Percentiles rank a stretch among this genome's conserved stretches.
Evolutionary conservation across 441 rosid genomes (phyloP).

Genomic region (Populus hybrid): DNA sequence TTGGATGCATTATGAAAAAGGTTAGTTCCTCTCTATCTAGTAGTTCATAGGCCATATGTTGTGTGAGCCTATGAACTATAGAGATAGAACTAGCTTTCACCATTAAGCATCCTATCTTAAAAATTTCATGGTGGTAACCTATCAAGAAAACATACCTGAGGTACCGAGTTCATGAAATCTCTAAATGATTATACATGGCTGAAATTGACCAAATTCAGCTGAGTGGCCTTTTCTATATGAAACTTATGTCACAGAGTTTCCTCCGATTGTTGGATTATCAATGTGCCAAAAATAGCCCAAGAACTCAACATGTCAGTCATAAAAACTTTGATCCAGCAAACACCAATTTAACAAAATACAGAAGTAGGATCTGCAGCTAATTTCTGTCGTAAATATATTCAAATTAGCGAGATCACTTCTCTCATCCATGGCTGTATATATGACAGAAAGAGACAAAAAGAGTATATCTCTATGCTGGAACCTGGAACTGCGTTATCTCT

Average conservation of each 20-base stretch:
- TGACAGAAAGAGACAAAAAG: background rate
- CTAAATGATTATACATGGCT: background rate
- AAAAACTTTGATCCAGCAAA: background rate
- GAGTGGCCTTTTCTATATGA: slow-evolving; percentile 38
- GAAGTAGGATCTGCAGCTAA: background rate
- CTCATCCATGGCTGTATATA: background rate
- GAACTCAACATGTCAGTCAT: slow-evolving; percentile 2
- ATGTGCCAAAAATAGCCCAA: slow-evolving; percentile 37
- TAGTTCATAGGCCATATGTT: too few species aligned
- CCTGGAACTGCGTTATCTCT: slow-evolving; percentile 52
- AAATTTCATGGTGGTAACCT: background rate
- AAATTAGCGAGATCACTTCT: background rate
- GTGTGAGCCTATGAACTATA: background rate
- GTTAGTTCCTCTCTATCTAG: too few species aligned
- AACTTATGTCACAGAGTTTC: slow-evolving; percentile 47
- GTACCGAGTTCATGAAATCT: background rate
- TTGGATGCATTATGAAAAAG: too few species aligned
- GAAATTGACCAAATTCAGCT: background rate
- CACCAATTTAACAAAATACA: background rate
- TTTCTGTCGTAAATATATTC: background rate
- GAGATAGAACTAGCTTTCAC: background rate
- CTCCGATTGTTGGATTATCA: slow-evolving; percentile 50
- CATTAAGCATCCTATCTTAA: background rate
- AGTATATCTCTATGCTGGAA: slow-evolving; percentile 16
- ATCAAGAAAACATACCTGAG: background rate